These are phyloP conservation scores for Climacium dendroides DNA, from an alignment of 225 moss, liverwort and hornwort species.

Conservation along the genomic window DNA sequence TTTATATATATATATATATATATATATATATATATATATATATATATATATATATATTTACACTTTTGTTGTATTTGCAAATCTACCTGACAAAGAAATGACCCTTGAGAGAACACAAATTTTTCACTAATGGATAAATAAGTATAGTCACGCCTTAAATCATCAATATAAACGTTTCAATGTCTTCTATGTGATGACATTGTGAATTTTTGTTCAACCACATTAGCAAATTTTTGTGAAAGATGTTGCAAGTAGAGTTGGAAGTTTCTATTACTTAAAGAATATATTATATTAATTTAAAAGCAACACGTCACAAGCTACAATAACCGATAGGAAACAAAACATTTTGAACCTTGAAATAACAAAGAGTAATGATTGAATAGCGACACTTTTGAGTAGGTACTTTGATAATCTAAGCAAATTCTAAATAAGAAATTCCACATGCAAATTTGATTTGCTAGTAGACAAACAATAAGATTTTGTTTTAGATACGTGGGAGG, in stretches of 20 bases:
- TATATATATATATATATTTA: too few species aligned
- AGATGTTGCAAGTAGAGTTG: background rate
- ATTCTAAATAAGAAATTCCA: background rate
- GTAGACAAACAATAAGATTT: background rate
- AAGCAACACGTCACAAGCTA: fast-evolving
- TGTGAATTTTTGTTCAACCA: background rate
- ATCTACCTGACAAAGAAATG: too few species aligned
- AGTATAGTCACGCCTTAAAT: background rate
- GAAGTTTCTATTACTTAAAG: fast-evolving
- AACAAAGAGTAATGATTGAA: background rate
- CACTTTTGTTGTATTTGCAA: too few species aligned
- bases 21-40: too few species aligned
- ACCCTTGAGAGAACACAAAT: too few species aligned
- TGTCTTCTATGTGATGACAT: background rate
- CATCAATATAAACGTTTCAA: fast-evolving
- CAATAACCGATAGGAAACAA: background rate
- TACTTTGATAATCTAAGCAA: background rate
- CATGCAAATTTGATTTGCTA: background rate
- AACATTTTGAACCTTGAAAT: background rate
- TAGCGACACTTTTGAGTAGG: fast-evolving
- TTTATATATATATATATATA: too few species aligned
- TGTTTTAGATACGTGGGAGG: fast-evolving
- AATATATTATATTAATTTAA: background rate
- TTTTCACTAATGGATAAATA: background rate
- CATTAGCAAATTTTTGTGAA: background rate